Evolutionary conservation across 805 yeast genomes (phyloP), one percentile per base, ranked within the genome.

Genomic region (Lipomyces lipofer): DNA sequence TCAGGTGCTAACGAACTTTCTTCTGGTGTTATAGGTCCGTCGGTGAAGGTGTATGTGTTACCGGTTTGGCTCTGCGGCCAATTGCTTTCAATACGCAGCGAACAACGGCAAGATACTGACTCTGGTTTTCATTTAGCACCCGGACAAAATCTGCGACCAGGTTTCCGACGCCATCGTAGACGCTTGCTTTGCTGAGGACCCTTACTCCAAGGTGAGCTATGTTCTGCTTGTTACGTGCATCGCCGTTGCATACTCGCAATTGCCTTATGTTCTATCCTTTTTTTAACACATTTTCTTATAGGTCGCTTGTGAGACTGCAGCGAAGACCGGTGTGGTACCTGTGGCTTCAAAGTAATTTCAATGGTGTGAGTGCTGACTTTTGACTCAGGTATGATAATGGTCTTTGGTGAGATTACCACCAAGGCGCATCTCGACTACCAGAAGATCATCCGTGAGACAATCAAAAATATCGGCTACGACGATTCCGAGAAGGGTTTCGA

Each of bases 351-450:
- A 17, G 10, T 9, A 38, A 38, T 10, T 38, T n/a, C 15, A 29
- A 29, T 29, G 9, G 43, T n/a, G n/a, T n/a, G n/a, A n/a, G n/a
- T n/a, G n/a, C n/a, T n/a, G n/a, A n/a, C n/a, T n/a, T n/a, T n/a
- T n/a, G n/a, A n/a, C n/a, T n/a, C n/a, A 47, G 50, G 50, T 79
- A 84, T 94, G 96, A 90, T 94, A 71, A 87, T 94, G 95, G 97
- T 94, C 64, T 94, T 94, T 71, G 99, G 99, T 79, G 99, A 94
- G 78, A 94, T 94, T 75, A 92, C 99, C 78, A 94, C 99, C 77
- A 86, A 83, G 73, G 99, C 99, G 65, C 76, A 78, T 62, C 79
- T 94, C 71, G 99, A 94, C 80, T 94, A 82, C 88, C 99, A 94
- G 78, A 89, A 92, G 78, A 85, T 94, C 69, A 83, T 94, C 74